These are phyloP conservation scores for Amylostereum areolatum DNA, from an alignment of 1,284 basidiomycete species.

Conservation along the genomic window DNA sequence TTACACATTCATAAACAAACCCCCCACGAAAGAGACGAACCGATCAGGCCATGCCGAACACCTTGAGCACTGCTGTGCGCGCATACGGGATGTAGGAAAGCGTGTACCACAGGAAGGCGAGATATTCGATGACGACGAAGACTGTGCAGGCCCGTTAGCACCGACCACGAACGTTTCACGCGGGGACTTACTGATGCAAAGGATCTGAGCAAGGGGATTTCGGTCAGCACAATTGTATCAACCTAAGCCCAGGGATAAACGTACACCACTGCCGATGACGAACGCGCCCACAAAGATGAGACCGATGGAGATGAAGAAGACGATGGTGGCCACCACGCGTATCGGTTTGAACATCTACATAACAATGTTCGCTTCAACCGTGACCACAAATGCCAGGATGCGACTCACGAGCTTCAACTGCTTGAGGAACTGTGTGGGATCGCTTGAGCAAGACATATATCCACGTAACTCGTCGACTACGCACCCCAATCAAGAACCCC, in stretches of 20 bases:
- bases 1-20: too few relatives aligned
- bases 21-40: too few relatives aligned
- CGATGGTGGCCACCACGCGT: slow-evolving; percentile 76
- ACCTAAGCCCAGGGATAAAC: slow-evolving; percentile 20
- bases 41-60: too few relatives aligned
- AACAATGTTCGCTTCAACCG: slow-evolving; percentile 8
- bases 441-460: neutral
- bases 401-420: slow-evolving; percentile 70
- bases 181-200: slow-evolving; percentile 39
- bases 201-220: slow-evolving; percentile 23
- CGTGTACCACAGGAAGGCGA: slow-evolving; percentile 83
- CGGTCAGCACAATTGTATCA: neutral
- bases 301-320: slow-evolving; percentile 73
- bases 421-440: slow-evolving; percentile 59
- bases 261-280: slow-evolving; percentile 58
- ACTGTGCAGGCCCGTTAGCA: slow-evolving; percentile 36
- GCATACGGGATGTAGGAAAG: slow-evolving; percentile 87
- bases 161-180: neutral
- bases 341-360: slow-evolving; percentile 89
- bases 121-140: slow-evolving; percentile 81
- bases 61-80: slow-evolving; percentile 61
- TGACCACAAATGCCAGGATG: neutral
- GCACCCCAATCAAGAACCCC: slow-evolving; percentile 83
- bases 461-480: slow-evolving; percentile 18
- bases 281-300: slow-evolving; percentile 82